These are phyloP conservation scores for Phytopythium oedochilum DNA, from an alignment of 352 stramenopile species.

Conservation along the genomic window DNA sequence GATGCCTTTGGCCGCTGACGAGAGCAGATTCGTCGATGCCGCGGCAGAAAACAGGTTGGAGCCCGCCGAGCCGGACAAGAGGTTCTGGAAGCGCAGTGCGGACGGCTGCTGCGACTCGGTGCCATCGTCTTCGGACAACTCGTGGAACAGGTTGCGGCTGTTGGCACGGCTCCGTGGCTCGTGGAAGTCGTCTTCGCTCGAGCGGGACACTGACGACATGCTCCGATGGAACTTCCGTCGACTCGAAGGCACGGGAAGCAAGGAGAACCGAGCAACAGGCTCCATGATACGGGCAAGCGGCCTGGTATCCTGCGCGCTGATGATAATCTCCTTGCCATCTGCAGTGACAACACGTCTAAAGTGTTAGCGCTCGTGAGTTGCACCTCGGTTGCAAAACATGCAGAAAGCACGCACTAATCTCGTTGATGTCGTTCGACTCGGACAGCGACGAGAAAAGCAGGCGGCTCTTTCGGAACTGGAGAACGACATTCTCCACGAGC, in stretches of 20 bases:
- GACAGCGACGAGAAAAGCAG: conserved; percentile 84
- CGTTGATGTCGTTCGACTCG: conserved; percentile 78
- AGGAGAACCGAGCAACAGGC: conserved; percentile 72
- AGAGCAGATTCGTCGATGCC: conserved; percentile 51
- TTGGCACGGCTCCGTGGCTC: conserved; percentile 23
- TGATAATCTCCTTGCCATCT: conserved; percentile 77
- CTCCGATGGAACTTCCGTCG: conserved; percentile 48
- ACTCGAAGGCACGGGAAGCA: conserved; percentile 65
- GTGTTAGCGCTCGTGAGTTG: conserved; percentile 15
- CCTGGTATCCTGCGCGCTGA: conserved; percentile 59
- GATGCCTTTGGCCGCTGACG: conserved; percentile 77
- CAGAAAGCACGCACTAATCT: conserved; percentile 59
- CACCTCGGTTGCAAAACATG: too few species aligned
- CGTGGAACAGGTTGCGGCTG: conserved; percentile 36
- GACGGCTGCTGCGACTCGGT: conserved; percentile 35
- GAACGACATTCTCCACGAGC: conserved; percentile 80
- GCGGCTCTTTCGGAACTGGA: conserved; percentile 82
- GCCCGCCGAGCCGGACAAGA: conserved; percentile 58
- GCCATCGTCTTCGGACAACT: conserved; percentile 20
- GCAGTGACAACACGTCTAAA: conserved; percentile 4
- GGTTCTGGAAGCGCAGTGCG: conserved; percentile 53
- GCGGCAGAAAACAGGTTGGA: conserved; percentile 67
- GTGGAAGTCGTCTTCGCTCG: conserved; percentile 19
- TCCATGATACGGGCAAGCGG: conserved; percentile 68
- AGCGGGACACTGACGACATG: conserved; percentile 22